Conservation (phyloP, 768 basidiomycete species). For the Leccinum subtestaceum region DNA sequence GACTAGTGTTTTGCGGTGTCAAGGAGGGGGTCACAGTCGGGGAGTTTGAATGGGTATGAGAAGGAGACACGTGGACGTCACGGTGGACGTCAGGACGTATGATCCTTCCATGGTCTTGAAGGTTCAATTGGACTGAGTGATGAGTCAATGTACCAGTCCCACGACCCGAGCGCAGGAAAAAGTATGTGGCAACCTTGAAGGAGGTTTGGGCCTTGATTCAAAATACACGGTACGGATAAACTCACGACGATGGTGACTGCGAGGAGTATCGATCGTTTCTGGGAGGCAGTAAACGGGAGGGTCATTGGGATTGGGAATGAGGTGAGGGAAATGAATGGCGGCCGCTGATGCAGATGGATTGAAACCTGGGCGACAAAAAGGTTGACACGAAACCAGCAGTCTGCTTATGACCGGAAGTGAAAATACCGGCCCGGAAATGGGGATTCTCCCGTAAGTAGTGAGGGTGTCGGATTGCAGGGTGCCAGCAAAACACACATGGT, state of each 20-base stretch:
- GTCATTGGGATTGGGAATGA: slow-evolving; percentile 12
- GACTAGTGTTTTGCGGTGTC: not conserved
- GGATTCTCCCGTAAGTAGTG: not conserved
- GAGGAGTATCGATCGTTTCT: slow-evolving; percentile 30
- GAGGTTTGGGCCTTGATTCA: not conserved
- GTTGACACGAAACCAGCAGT: not conserved
- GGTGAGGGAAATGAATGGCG: not conserved
- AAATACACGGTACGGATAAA: not conserved
- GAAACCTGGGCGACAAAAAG: not conserved
- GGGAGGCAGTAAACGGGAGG: slow-evolving; percentile 26
- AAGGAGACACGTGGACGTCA: not conserved
- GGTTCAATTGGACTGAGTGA: slow-evolving; percentile 1
- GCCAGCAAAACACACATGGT: not conserved
- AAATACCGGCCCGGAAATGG: not conserved
- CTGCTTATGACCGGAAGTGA: slow-evolving; percentile 1
- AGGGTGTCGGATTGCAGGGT: not conserved
- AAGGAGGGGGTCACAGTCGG: not conserved
- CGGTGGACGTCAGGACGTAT: not conserved
- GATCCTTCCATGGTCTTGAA: not conserved
- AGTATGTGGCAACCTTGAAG: slow-evolving; percentile 19
- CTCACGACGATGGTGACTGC: slow-evolving; percentile 28
- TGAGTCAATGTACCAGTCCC: slow-evolving; percentile 1
- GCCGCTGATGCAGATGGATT: not conserved
- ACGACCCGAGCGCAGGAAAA: slow-evolving; percentile 20
- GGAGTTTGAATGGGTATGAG: not conserved